Percentiles rank a stretch among this genome's conserved stretches.
Conservation (phyloP, 139 green algal species). For the Tetradesmus obliquus region DNA sequence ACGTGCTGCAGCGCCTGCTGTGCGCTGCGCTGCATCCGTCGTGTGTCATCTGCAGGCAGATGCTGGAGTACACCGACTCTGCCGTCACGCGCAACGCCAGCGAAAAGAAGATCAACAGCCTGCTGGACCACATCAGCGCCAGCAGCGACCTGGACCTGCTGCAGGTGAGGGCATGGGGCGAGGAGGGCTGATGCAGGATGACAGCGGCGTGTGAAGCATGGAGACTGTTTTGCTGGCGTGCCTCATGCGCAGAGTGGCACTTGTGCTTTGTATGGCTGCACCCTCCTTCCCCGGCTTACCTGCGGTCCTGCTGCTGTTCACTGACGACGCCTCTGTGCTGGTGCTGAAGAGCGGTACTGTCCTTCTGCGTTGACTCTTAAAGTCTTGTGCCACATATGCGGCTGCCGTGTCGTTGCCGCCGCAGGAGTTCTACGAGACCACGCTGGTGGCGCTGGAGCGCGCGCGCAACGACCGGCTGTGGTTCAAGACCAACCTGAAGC, state of each 20-base stretch:
- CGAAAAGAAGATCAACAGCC: conserved; percentile 99
- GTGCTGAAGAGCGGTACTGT: background rate
- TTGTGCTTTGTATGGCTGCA: too few relatives aligned
- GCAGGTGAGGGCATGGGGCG: conserved; percentile 54
- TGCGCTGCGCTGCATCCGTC: background rate
- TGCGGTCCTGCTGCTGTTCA: background rate
- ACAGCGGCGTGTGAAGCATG: background rate
- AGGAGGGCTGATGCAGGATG: background rate
- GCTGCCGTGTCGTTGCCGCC: background rate
- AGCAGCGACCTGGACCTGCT: conserved; percentile 82
- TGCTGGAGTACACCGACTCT: conserved; percentile 90
- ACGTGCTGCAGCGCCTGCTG: background rate
- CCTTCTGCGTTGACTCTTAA: too few relatives aligned
- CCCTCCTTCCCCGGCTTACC: too few relatives aligned
- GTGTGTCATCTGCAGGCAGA: conserved; percentile 62
- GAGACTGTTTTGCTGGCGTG: background rate
- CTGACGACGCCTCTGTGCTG: conserved; percentile 11
- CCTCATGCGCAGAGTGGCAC: background rate
- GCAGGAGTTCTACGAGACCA: conserved; percentile 97
- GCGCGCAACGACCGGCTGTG: conserved; percentile 97
- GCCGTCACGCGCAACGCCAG: conserved; percentile 95
- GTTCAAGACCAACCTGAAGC: conserved; percentile 99
- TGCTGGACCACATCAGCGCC: conserved; percentile 92
- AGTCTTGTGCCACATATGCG: too few relatives aligned
- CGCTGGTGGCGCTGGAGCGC: conserved; percentile 88